Evolutionary conservation across 306 rosid genomes (phyloP).

Genomic region (Fagus crenata): DNA sequence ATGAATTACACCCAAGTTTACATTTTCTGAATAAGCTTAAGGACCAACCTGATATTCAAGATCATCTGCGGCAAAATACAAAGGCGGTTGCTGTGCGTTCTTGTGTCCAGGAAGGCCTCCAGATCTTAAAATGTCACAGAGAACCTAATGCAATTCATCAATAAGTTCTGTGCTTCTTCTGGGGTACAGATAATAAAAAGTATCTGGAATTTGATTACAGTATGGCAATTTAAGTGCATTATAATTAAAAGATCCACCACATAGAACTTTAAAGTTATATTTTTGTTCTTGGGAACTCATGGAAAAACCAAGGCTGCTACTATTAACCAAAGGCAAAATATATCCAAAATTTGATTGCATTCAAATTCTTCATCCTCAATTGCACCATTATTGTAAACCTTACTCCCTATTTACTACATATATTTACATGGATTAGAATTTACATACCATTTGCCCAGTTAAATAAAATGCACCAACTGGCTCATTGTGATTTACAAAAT

Average conservation of each 20-base stretch:
- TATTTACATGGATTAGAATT: background rate
- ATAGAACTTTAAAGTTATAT: background rate
- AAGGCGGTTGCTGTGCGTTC: constrained; percentile 30
- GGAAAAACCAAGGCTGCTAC: background rate
- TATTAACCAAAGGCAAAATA: background rate
- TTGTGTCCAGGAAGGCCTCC: constrained; percentile 37
- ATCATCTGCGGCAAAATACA: constrained; percentile 43
- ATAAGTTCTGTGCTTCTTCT: background rate
- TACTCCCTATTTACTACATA: background rate
- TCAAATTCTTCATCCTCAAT: background rate
- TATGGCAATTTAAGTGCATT: background rate
- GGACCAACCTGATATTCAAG: constrained; percentile 42
- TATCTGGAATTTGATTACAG: background rate
- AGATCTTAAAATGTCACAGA: constrained; percentile 39
- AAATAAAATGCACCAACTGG: background rate
- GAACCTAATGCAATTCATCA: constrained; percentile 32
- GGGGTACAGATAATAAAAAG: background rate
- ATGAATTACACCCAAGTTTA: background rate
- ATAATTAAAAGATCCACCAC: background rate
- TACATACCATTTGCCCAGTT: background rate
- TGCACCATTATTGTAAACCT: background rate
- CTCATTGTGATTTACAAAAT: background rate
- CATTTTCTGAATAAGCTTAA: background rate
- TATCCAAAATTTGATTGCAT: background rate
- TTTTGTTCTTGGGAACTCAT: background rate